Evolutionary conservation across 768 basidiomycete genomes (phyloP).

Genomic region (Leccinum pellstonianum): DNA sequence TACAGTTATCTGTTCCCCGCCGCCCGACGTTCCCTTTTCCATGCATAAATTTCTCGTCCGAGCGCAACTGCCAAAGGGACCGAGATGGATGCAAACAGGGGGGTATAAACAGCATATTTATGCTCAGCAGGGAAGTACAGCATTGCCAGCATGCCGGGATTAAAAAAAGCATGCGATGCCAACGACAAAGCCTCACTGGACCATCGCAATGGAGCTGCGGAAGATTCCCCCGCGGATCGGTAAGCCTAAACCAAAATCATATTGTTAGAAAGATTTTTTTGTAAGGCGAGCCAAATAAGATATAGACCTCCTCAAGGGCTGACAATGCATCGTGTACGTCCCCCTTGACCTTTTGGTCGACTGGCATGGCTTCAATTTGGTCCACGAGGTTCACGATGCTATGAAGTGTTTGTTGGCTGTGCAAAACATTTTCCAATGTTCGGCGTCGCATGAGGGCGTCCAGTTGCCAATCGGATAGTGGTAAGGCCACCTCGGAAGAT

Average conservation of each 20-base stretch:
- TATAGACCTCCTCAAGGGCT: constrained; percentile 68
- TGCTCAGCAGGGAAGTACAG: constrained; percentile 98
- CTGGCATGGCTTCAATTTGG: constrained; percentile 91
- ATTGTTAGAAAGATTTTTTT: constrained; percentile 10
- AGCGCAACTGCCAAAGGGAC: constrained; percentile 79
- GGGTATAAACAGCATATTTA: constrained; percentile 95
- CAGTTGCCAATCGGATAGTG: constrained; percentile 74
- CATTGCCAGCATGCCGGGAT: constrained; percentile 93
- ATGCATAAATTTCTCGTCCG: constrained; percentile 67
- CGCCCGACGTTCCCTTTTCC: constrained; percentile 39
- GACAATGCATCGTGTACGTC: constrained; percentile 70
- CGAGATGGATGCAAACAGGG: constrained; percentile 87
- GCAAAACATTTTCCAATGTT: constrained; percentile 63
- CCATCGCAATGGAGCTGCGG: constrained; percentile 45
- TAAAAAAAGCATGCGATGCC: constrained; percentile 90
- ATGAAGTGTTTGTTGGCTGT: constrained; percentile 68
- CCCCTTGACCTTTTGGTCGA: constrained; percentile 70
- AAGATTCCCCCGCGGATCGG: constrained; percentile 17
- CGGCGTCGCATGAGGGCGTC: constrained; percentile 74
- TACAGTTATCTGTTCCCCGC: constrained; percentile 15
- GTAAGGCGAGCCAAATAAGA: constrained; percentile 1
- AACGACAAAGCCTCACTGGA: constrained; percentile 63
- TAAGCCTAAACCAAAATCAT: constrained; percentile 22
- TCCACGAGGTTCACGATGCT: constrained; percentile 84
- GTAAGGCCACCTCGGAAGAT: constrained; percentile 22